Evolutionary conservation across 495 filamentous ascomycete genomes (phyloP), one percentile per base, ranked within the genome.

Genomic region (Penicillium antarcticum): DNA sequence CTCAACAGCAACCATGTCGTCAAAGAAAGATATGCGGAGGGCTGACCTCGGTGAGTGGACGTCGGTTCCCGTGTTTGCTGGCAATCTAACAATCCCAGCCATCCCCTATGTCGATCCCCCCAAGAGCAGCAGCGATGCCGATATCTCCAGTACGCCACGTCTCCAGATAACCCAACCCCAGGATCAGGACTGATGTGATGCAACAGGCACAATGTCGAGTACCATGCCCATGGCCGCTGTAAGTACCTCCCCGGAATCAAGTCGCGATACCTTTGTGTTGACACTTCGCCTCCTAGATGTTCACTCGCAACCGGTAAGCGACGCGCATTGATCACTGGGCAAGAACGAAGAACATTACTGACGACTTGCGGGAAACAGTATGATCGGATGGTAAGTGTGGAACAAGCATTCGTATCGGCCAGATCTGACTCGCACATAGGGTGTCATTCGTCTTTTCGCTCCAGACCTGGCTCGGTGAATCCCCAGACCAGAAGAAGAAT

Each of bases 211-310:
- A 18, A 79, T 94, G 67, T 81, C 86, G 11, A 92, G 83, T 62
- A 95, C 90, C 7, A 69, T 96, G 62, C 91, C 91, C 32, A 96
- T 96, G 91, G 89, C 89, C 48, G 91, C 91, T 47, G 83, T 87
- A 75, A 62, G 82, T 19, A 24, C 31, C 47, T 31, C 42, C 50
- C 24, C 17, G 38, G 24, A 21, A 36, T 35, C 18, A 37, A 39
- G 21, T 24, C 21, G 19, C 11, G 10, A 31, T 36, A 26, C 31
- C 38, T 46, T 19, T 11, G 53, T 48, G 49, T 60, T 70, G 38
- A 71, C 56, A 35, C 12, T 35, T 42, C 24, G 26, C 38, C 34
- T 17, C 8, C 31, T 63, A 87, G 83, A 92, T 96, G 78, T 95
- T 96, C 68, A 92, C 87, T 53, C 78, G 89, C 41, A 95, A 94